phyloP scores from a whole-genome alignment of 805 yeast genomes.

The Yarrowia sp. region DNA sequence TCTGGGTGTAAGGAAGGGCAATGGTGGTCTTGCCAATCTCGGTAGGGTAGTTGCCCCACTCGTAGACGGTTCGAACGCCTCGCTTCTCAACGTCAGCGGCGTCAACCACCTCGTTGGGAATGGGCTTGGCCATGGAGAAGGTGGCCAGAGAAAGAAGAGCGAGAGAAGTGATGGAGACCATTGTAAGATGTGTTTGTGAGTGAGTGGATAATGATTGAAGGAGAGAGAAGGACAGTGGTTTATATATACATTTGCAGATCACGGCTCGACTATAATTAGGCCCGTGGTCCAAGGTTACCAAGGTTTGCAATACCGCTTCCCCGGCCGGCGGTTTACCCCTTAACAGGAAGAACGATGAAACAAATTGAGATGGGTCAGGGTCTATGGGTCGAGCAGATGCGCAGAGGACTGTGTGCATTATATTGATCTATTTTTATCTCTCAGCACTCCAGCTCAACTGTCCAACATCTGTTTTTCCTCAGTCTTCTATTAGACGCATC shows the following conservation, averaged over 20 bases:
- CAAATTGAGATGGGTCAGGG: background rate
- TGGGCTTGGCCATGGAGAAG: slow-evolving; percentile 3
- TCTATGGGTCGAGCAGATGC: no score
- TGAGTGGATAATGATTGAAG: background rate
- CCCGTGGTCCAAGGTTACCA: background rate
- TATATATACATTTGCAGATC: background rate
- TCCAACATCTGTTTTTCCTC: background rate
- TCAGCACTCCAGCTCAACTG: no score
- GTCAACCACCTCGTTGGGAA: background rate
- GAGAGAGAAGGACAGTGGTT: background rate
- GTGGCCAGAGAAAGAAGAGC: slow-evolving; percentile 2
- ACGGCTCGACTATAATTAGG: background rate
- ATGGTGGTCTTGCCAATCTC: slow-evolving; percentile 6
- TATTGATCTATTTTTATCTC: background rate
- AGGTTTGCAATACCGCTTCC: background rate
- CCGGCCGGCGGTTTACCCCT: slow-evolving; percentile 11
- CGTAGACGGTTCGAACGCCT: slow-evolving; percentile 10
- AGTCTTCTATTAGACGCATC: background rate
- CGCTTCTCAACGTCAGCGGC: slow-evolving; percentile 9
- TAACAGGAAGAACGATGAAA: background rate
- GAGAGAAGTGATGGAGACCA: slow-evolving; percentile 5
- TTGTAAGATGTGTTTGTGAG: background rate
- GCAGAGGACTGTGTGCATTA: no score
- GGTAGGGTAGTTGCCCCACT: slow-evolving; percentile 21
- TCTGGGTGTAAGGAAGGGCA: slow-evolving; percentile 15